phyloP scores from a whole-genome alignment of 1,139 yeast species.

The Kurtzmaniella quercitrusa region DNA sequence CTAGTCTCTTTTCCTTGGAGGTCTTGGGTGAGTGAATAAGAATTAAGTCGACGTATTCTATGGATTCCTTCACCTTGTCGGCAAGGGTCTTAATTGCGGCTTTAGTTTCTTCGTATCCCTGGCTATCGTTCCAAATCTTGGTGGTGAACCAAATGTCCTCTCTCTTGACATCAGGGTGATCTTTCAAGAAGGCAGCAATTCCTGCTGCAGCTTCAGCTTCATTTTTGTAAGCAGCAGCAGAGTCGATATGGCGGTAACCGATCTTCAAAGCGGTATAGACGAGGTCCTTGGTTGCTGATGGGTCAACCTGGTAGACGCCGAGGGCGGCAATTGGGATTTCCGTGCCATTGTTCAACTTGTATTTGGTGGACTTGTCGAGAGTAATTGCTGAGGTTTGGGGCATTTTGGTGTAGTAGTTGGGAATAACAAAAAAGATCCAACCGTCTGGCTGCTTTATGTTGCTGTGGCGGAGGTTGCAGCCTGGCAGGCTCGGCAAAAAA shows the following conservation, averaged over 20 bases:
- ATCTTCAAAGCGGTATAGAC: slow-evolving; percentile 43
- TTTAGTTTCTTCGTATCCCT: slow-evolving; percentile 57
- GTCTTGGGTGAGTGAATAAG: slow-evolving; percentile 34
- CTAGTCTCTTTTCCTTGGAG: slow-evolving; percentile 27
- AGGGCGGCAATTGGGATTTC: slow-evolving; percentile 39
- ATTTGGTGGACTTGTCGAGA: slow-evolving; percentile 24
- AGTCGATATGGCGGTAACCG: slow-evolving; percentile 63
- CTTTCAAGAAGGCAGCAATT: slow-evolving; percentile 39
- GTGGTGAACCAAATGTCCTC: slow-evolving; percentile 44
- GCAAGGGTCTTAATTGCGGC: slow-evolving; percentile 40
- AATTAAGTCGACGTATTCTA: slow-evolving; percentile 45
- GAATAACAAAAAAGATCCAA: background rate
- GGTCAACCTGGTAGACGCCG: slow-evolving; percentile 30
- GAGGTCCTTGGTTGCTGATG: slow-evolving; percentile 19
- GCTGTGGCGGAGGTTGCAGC: background rate
- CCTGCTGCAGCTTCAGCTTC: slow-evolving; percentile 40
- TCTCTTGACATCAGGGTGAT: slow-evolving; percentile 28
- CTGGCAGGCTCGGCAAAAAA: background rate
- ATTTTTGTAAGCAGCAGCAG: slow-evolving; percentile 48
- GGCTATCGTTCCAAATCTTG: slow-evolving; percentile 56
- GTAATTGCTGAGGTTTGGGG: slow-evolving; percentile 23
- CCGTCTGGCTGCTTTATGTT: background rate
- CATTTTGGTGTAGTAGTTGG: background rate
- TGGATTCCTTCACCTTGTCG: slow-evolving; percentile 24
- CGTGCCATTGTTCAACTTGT: slow-evolving; percentile 33